Evolutionary conservation across 202 grass and related monocot species (phyloP).

Genomic region (Carex arenaria): DNA sequence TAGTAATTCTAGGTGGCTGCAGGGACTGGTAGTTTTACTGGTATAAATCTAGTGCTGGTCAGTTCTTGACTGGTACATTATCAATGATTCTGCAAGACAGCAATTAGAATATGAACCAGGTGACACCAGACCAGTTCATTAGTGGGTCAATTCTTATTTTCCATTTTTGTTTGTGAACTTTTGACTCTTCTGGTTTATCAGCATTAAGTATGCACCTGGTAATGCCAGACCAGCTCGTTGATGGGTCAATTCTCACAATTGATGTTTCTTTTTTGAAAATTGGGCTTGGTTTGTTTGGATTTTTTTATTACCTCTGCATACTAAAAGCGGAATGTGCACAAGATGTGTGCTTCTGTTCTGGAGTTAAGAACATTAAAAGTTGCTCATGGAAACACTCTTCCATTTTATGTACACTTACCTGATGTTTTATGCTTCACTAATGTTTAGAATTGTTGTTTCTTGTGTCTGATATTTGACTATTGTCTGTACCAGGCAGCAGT

Average conservation of each 20-base stretch:
- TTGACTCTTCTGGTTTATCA: not conserved
- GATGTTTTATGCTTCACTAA: not conserved
- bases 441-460: not conserved
- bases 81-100: not conserved
- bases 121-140: not conserved
- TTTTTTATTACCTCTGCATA: not conserved
- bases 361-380: not conserved
- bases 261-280: not conserved
- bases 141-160: not conserved
- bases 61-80: not conserved
- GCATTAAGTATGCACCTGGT: not conserved
- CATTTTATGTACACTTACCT: not conserved
- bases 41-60: not conserved
- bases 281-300: not conserved
- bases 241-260: not conserved
- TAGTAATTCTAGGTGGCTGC: not conserved
- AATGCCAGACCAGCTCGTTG: not conserved
- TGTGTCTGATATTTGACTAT: constrained; percentile 6
- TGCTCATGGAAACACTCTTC: not conserved
- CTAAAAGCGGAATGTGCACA: not conserved
- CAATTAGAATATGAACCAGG: not conserved
- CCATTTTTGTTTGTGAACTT: not conserved
- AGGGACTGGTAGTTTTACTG: not conserved
- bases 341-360: not conserved
- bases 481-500: constrained; percentile 57